These are phyloP conservation scores for Diplodia seriata DNA, from an alignment of 2,329 filamentous ascomycete species.

Conservation along the genomic window DNA sequence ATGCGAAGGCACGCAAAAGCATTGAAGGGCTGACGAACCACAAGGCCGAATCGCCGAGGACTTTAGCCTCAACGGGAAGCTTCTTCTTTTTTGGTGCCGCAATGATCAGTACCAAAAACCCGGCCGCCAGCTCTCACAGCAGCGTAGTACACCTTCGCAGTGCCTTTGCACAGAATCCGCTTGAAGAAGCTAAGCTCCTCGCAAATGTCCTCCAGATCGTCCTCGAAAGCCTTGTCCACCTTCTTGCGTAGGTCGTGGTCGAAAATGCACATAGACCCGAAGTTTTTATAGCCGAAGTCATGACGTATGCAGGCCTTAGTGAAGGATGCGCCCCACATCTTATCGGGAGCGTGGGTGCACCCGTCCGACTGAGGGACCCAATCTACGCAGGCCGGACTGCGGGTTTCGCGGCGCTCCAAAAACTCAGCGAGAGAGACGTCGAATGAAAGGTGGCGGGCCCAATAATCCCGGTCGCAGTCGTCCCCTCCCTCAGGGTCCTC, in stretches of 20 bases:
- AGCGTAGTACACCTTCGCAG: conserved; percentile 1
- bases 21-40: too few species aligned
- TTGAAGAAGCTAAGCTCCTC: not conserved
- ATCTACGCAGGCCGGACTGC: too few species aligned
- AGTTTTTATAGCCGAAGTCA: conserved; percentile 19
- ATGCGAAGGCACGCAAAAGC: too few species aligned
- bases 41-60: too few species aligned
- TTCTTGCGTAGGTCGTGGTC: conserved; percentile 3
- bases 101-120: not conserved
- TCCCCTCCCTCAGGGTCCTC: too few species aligned
- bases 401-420: too few species aligned
- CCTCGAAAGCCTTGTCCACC: not conserved
- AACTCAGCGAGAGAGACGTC: conserved; percentile 12
- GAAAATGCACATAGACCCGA: not conserved
- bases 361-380: conserved; percentile 3
- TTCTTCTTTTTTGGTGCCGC: too few species aligned
- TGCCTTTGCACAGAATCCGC: not conserved
- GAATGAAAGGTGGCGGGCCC: conserved; percentile 3
- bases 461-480: conserved; percentile 1
- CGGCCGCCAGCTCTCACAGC: not conserved
- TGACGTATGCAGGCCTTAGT: conserved; percentile 13
- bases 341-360: not conserved
- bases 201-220: conserved; percentile 4
- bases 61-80: too few species aligned
- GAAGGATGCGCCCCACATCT: not conserved